Conservation (phyloP, 202 grass and related monocot species). For the Musa balbisiana region DNA sequence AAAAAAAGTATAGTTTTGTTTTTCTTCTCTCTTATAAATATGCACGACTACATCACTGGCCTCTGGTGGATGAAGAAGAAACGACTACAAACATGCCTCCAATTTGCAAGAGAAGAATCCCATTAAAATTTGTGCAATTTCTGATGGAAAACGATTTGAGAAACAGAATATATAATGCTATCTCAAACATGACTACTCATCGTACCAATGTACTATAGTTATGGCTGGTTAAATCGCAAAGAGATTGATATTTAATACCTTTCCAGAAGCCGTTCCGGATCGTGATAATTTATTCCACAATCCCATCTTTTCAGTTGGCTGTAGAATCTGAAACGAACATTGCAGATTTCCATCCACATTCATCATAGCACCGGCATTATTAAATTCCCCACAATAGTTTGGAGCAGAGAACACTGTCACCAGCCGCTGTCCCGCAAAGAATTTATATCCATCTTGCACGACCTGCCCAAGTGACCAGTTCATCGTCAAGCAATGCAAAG, state of each 20-base stretch:
- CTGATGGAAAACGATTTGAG: neutral
- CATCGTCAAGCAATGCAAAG: neutral
- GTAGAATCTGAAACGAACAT: slow-evolving; percentile 93
- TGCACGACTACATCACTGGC: too few species aligned
- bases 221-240: neutral
- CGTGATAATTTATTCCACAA: slow-evolving; percentile 35
- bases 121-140: neutral
- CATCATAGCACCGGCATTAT: slow-evolving; percentile 95
- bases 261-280: slow-evolving; percentile 60
- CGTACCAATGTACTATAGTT: neutral
- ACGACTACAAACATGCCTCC: too few species aligned
- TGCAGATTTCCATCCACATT: slow-evolving; percentile 68
- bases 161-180: neutral
- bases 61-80: neutral
- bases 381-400: slow-evolving; percentile 71
- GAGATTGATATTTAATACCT: slow-evolving; percentile 32
- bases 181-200: neutral
- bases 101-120: neutral
- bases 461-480: slow-evolving; percentile 36
- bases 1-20: too few species aligned
- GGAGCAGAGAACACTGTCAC: slow-evolving; percentile 95
- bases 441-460: slow-evolving; percentile 94
- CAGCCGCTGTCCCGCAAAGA: slow-evolving; percentile 73
- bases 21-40: too few species aligned
- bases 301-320: slow-evolving; percentile 74